Base-by-base conservation (phyloP, 1,284 basidiomycete species). In the Cutaneotrichosporon sp. region DNA sequence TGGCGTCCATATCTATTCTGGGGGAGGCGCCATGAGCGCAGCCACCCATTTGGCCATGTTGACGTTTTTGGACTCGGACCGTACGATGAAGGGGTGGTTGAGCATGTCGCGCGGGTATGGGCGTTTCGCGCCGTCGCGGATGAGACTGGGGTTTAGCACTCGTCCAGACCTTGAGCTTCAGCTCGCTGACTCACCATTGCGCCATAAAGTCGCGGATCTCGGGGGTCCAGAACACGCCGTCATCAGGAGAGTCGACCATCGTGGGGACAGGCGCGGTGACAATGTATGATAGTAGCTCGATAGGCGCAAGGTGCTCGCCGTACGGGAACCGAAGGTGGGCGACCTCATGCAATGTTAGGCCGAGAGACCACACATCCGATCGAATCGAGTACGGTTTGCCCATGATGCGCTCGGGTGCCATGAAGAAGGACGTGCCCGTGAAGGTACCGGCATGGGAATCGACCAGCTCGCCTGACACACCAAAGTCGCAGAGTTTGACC, bases 331-430 rank as follows among this genome's bases (percentile, higher is more conserved):
- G 85, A 67, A 97, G 61, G 71, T 90, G 85, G 1, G 93, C 88
- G 20, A 98, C 82, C 75, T 98, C 92, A 72, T 97, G 90, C 43
- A 97, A 80, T 2, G 91, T 88, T 64, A 97, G 90, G 26, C 94
- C 93, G 49, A 96, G 80, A 1, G 91, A 94, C 93, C 92, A 97
- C 5, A 97, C 89, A 68, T 97, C 93, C 7, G 92, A 94, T 76
- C 94, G 96, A 75, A 97, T 90, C 26, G 89, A 90, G 76, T 98
- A 97, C 68, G 90, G 86, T 5, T 91, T 89, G 51, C 92, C 92
- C 51, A 84, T 84, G 63, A 97, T 92, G 46, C 94, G 84, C 74
- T 97, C 94, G 39, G 94, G 94, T 87, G 92, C 91, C 90, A 97
- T 97, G 77, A 97, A 98, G 68, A 89, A 90, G 65, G 88, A 90